Evolutionary conservation across 495 filamentous ascomycete genomes (phyloP), one percentile per base, ranked within the genome.

Genomic region (Lasiosphaeris hirsuta): DNA sequence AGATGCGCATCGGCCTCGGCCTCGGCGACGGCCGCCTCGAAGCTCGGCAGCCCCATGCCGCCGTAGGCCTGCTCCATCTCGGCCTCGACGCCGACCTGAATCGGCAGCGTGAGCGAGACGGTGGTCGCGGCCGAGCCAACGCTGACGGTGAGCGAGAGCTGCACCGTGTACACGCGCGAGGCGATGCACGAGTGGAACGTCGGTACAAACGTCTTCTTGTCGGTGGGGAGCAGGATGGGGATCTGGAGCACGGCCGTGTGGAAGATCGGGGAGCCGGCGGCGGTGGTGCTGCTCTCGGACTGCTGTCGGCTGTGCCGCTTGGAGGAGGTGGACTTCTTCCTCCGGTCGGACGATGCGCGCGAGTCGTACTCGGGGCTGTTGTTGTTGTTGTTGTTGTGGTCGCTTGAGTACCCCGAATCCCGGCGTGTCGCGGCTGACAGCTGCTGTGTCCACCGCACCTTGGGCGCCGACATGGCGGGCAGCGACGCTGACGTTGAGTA

Each of bases 151-250:
- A 89, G 72, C 7, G 77, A 75, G 47, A 97, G 72, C 41, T 88
- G 85, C 17, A 97, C 77, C 8, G 79, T 75, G 73, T 98, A 97
- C 19, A 86, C 73, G 57, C 94, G 86, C 13, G 87, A 88, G 33
- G 88, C 76, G 62, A 96, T 81, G 72, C 94, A 98, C 52, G 85
- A 83, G 72, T 94, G 86, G 74, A 97, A 98, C 14, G 90, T 92
- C 0, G 94, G 95, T 30, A 94, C 71, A 71, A 92, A 91, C 2
- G 84, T 76, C 58, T 86, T 89, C 61, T 81, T 83, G 15, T 69
- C 63, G 9, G 70, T 74, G 0, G 94, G 91, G 1, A 96, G 75
- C 0, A 80, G 76, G 68, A 98, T 73, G 0, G 94, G 92, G 7
- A 96, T 82, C 7, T 87, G 67, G 8, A 97, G 64, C 4, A 74